Base-by-base conservation (phyloP, 768 basidiomycete species). In the Suillus subaureus region DNA sequence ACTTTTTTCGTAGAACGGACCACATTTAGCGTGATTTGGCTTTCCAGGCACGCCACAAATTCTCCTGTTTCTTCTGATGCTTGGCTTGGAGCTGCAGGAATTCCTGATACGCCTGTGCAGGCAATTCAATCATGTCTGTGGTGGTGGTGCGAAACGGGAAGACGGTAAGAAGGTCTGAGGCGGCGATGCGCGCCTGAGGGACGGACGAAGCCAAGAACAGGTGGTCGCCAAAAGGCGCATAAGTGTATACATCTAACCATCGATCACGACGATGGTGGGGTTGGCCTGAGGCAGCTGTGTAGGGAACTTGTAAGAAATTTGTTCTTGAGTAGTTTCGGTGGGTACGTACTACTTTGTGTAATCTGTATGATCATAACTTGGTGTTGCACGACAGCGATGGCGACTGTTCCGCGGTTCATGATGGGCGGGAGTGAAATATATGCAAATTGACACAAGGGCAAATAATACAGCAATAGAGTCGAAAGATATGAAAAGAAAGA, bases 181-280 rank as follows among this genome's bases (percentile, higher is more conserved):
- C 73, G 9, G 82, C 72, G 67, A 91, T 90, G 74, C 91, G 89
- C 2, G 89, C 88, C 65, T 82, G 79, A 9, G 89, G 87, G 23
- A 85, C 82, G 37, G 82, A 74, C 2, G 86, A 83, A 0, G 85
- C 84, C 65, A 92, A 83, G 78, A 92, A 92, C 62, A 88, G 77
- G 65, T 88, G 83, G 62, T 86, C 84, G 51, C 87, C 88, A 66
- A 92, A 89, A 0, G 87, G 88, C 2, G 80, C 74, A 71, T 84
- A 92, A 3, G 87, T 86, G 70, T 84, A 81, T 18, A 92, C 91
- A 66, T 92, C 89, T 58, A 92, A 72, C 76, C 82, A 88, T 61
- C 79, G 83, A 52, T 91, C 89, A 54, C 79, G 78, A 45, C 80
- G 79, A 49, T 73, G 79, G 75, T 89, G 89, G 3, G 84, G 80